Evolutionary conservation across 2,329 filamentous ascomycete genomes (phyloP).

Genomic region (Talaromyces amestolkiae): DNA sequence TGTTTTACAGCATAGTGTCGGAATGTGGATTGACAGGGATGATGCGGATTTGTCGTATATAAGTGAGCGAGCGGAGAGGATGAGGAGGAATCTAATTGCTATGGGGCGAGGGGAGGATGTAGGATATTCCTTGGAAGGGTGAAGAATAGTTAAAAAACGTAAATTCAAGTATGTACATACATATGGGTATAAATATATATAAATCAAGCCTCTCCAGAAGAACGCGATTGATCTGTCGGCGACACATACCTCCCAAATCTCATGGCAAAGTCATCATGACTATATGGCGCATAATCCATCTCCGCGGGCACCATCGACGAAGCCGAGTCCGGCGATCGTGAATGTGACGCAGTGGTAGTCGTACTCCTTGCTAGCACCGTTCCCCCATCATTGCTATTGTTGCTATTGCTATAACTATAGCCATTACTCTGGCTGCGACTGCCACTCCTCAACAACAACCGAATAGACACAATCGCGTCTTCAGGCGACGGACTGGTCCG

Average conservation of each 20-base stretch:
- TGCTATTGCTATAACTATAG: not conserved
- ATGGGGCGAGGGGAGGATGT: conserved; percentile 47
- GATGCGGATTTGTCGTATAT: conserved; percentile 40
- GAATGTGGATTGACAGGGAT: conserved; percentile 43
- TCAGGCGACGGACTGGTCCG: conserved; percentile 30
- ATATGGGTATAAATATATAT: conserved; percentile 2
- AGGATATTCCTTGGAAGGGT: conserved; percentile 32
- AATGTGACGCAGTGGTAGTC: not conserved
- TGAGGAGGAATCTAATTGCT: conserved; percentile 45
- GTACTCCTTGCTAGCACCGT: not conserved
- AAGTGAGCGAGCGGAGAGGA: conserved; percentile 41
- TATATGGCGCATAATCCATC: not conserved
- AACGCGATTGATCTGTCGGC: not conserved
- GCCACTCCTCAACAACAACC: not conserved
- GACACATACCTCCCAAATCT: not conserved
- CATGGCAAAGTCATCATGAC: not conserved
- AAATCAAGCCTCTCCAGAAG: conserved; percentile 1
- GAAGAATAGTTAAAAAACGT: not conserved
- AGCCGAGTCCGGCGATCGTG: not conserved
- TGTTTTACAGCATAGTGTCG: conserved; percentile 48
- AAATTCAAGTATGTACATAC: not conserved
- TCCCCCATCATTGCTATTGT: not conserved
- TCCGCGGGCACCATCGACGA: not conserved
- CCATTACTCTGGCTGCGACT: not conserved
- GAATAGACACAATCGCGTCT: conserved; percentile 29